Percentiles rank a stretch among this genome's conserved stretches.
phyloP scores from a whole-genome alignment of 1,284 basidiomycete species.

The Ganoderma lucidum region DNA sequence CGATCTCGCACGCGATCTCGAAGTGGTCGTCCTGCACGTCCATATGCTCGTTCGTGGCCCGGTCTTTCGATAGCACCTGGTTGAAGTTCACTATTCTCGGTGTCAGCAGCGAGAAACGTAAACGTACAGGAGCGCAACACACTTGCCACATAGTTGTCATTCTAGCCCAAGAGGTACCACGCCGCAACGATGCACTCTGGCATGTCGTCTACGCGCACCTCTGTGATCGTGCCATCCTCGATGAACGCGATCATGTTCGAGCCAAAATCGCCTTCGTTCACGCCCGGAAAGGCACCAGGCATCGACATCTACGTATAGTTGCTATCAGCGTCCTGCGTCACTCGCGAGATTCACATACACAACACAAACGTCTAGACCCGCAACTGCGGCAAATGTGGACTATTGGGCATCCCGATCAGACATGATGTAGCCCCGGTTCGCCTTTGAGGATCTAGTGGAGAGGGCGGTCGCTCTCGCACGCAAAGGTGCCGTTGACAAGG shows the following conservation, averaged over 20 bases:
- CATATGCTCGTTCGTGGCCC: slow-evolving; percentile 67
- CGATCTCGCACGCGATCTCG: slow-evolving; percentile 76
- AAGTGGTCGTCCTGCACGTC: slow-evolving; percentile 82
- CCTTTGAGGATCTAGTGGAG: slow-evolving; percentile 83
- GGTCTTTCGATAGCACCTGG: slow-evolving; percentile 51
- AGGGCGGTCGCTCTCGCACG: slow-evolving; percentile 80
- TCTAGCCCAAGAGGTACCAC: slow-evolving; percentile 60
- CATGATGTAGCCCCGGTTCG: slow-evolving; percentile 79
- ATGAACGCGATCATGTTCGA: slow-evolving; percentile 71
- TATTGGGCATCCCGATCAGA: slow-evolving; percentile 73
- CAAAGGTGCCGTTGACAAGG: slow-evolving; percentile 30
- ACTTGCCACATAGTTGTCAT: slow-evolving; percentile 62
- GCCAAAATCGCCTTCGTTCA: slow-evolving; percentile 62
- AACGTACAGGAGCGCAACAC: not conserved
- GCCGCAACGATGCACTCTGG: slow-evolving; percentile 55
- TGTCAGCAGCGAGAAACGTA: not conserved
- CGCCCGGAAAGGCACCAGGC: slow-evolving; percentile 60
- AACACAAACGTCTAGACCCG: slow-evolving; percentile 66
- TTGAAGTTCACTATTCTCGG: slow-evolving; percentile 57
- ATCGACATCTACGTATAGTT: slow-evolving; percentile 60
- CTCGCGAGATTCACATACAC: not conserved
- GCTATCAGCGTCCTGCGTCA: too few species aligned
- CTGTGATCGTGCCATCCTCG: slow-evolving; percentile 73
- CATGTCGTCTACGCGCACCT: slow-evolving; percentile 75
- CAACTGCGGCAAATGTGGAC: slow-evolving; percentile 65